A percentile compares a stretch with the other conserved stretches of the same genome.
Evolutionary conservation across 352 stramenopile species (phyloP).

Genomic region (Phytophthora sp.): DNA sequence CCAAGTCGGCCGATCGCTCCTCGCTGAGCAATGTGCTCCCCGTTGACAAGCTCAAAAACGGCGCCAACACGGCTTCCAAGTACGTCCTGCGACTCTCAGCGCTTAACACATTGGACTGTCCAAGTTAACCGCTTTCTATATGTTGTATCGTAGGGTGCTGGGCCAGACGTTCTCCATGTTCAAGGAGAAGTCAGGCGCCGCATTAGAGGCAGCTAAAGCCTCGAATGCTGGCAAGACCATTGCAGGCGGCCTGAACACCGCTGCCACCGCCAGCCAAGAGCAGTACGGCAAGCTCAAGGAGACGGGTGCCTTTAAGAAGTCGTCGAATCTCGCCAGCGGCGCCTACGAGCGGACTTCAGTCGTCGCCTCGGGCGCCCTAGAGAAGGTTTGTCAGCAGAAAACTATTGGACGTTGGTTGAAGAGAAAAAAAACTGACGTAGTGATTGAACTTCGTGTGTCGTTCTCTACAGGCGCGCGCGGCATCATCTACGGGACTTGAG

Average conservation of each 20-base stretch:
- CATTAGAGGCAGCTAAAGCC: constrained; percentile 77
- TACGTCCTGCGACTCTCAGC: constrained; percentile 27
- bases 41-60: constrained; percentile 91
- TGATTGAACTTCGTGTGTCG: background rate
- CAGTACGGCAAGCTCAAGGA: constrained; percentile 84
- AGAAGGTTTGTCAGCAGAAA: constrained; percentile 51
- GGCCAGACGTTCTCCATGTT: constrained; percentile 70
- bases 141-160: constrained; percentile 50
- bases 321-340: constrained; percentile 60
- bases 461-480: constrained; percentile 67
- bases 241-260: constrained; percentile 65
- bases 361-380: constrained; percentile 69
- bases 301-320: constrained; percentile 88
- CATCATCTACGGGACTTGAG: constrained; percentile 67
- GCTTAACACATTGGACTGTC: background rate
- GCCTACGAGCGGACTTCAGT: constrained; percentile 67
- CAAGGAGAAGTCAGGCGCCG: constrained; percentile 76
- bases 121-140: background rate
- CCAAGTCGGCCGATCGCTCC: constrained; percentile 58
- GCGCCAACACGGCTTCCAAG: constrained; percentile 79
- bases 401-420: background rate
- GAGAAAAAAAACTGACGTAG: constrained; percentile 8
- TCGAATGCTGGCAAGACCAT: constrained; percentile 79
- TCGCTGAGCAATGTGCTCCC: constrained; percentile 83
- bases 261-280: constrained; percentile 68